A percentile compares a stretch with the other conserved stretches of the same genome.
These are phyloP conservation scores for Annulohypoxylon maeteangense DNA, from an alignment of 495 filamentous ascomycete species.

Conservation along the genomic window DNA sequence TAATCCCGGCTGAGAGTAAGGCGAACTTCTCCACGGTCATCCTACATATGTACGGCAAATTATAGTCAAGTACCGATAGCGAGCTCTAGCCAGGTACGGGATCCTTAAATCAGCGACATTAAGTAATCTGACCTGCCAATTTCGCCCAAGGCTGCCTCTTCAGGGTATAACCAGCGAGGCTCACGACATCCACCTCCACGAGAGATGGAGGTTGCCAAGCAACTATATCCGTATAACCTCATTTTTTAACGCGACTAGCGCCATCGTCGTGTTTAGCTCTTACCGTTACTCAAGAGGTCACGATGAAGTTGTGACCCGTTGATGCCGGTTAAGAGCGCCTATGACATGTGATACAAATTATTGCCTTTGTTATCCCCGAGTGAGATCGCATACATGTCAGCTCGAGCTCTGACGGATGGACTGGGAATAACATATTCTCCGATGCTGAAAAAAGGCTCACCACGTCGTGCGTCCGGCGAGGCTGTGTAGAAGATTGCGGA, in stretches of 20 bases:
- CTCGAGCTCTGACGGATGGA: background rate
- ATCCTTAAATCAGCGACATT: background rate
- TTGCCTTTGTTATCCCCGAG: background rate
- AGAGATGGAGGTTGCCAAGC: background rate
- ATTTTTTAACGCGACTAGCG: background rate
- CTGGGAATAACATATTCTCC: background rate
- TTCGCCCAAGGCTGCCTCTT: background rate
- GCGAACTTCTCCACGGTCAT: background rate
- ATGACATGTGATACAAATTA: background rate
- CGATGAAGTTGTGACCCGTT: background rate
- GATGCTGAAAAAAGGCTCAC: background rate
- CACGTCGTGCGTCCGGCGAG: background rate
- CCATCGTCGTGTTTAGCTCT: background rate
- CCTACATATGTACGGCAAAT: background rate
- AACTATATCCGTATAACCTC: constrained; percentile 1
- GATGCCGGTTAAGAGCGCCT: background rate
- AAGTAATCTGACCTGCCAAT: background rate
- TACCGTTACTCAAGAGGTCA: background rate
- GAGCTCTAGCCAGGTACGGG: background rate
- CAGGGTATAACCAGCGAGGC: background rate
- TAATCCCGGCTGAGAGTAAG: background rate
- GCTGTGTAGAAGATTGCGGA: background rate
- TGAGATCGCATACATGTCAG: background rate
- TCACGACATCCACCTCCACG: background rate
- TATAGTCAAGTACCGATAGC: background rate